These are phyloP conservation scores for Leccinum boreale DNA, from an alignment of 768 basidiomycete genomes.

Conservation along the genomic window DNA sequence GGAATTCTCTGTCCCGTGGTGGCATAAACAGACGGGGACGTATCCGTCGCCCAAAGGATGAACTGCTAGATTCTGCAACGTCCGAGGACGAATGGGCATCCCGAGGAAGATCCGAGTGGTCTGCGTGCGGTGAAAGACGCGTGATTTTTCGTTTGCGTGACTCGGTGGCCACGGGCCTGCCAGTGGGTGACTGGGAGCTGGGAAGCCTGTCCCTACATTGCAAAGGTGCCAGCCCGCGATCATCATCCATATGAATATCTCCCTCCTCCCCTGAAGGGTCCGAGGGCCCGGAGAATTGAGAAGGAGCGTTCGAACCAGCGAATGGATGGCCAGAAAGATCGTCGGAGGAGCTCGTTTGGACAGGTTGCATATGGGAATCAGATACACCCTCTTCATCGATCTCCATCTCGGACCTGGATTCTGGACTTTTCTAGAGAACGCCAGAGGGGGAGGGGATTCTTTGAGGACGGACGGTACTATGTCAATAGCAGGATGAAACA, in stretches of 20 bases:
- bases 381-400: constrained; percentile 3
- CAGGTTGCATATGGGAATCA: background rate
- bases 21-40: constrained; percentile 6
- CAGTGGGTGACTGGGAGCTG: background rate
- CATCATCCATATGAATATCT: background rate
- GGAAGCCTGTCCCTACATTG: background rate
- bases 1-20: constrained; percentile 14
- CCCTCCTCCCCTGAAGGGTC: background rate
- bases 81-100: background rate
- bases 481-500: background rate
- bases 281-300: background rate
- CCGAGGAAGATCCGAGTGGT: background rate
- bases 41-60: background rate
- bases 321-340: background rate
- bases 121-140: background rate
- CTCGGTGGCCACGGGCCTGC: background rate
- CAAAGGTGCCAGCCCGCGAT: background rate
- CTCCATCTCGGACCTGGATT: constrained; percentile 9
- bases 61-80: background rate
- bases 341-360: background rate
- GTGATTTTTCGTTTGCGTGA: constrained; percentile 20
- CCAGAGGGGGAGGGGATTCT: background rate
- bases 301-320: background rate
- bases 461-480: background rate
- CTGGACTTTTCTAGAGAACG: constrained; percentile 7